Percentiles rank a stretch among this genome's conserved stretches.
Evolutionary conservation across 495 filamentous ascomycete genomes (phyloP).

Genomic region (Penicillium salamii): DNA sequence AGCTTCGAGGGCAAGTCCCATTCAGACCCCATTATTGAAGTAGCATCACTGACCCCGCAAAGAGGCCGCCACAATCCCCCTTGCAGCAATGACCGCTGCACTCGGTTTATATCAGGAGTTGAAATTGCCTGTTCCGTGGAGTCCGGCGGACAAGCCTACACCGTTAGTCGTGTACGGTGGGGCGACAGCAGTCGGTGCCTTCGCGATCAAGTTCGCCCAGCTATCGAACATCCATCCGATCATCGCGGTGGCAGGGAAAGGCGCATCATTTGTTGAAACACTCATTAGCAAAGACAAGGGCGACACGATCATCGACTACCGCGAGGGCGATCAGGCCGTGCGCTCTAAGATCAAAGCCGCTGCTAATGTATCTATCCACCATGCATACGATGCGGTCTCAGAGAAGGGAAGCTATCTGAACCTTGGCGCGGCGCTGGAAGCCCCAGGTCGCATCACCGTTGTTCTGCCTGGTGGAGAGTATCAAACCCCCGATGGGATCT

Average conservation of each 20-base stretch:
- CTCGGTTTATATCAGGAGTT: slow-evolving; percentile 59
- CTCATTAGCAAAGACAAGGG: slow-evolving; percentile 63
- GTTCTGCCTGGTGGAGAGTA: slow-evolving; percentile 43
- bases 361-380: slow-evolving; percentile 21
- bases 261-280: slow-evolving; percentile 51
- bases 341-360: slow-evolving; percentile 21
- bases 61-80: slow-evolving; percentile 68
- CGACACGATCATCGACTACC: slow-evolving; percentile 71
- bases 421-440: slow-evolving; percentile 16
- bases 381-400: slow-evolving; percentile 61
- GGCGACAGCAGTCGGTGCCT: slow-evolving; percentile 64
- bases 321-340: slow-evolving; percentile 34
- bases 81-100: slow-evolving; percentile 73
- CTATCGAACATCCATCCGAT: slow-evolving; percentile 69
- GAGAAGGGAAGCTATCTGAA: slow-evolving; percentile 47
- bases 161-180: slow-evolving; percentile 70
- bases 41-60: neutral
- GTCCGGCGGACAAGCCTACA: slow-evolving; percentile 34
- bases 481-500: slow-evolving; percentile 23
- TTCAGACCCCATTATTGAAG: too few species aligned
- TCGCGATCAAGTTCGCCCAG: slow-evolving; percentile 64
- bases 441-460: slow-evolving; percentile 48
- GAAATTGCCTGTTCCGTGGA: slow-evolving; percentile 64
- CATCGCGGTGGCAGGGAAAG: slow-evolving; percentile 65
- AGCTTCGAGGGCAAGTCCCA: slow-evolving; percentile 59